Base-by-base conservation (phyloP, 164 flowering plant genomes). In the Litsea cubeba region DNA sequence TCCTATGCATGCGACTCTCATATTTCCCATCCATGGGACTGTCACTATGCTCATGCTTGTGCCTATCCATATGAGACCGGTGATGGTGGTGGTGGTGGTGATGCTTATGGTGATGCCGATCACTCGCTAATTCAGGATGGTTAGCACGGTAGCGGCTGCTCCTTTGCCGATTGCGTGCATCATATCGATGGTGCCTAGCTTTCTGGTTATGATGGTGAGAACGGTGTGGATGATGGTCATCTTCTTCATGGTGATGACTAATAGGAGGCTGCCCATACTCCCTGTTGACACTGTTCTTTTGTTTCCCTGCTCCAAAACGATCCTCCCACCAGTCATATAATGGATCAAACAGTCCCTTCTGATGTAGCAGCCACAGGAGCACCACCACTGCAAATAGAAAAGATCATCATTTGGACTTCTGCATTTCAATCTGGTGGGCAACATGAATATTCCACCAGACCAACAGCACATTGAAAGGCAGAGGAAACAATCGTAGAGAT, bases 321-420 rank as follows among this genome's bases (percentile, higher is more conserved):
- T 90, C 96, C 50, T 93, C 97, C 93, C 94, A 92, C 97, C 97
- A 93, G 75, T 93, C 97, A 72, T 90, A 88, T 54, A 93, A 73
- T 46, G 93, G 96, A 79, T 93, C 97, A 79, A 95, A 90, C 28
- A 91, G 66, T 73, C 97, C 93, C 65, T 91, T 93, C 73, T 93
- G 90, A 84, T 91, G 97, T 75, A 91, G 82, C 80, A 93, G 92
- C 96, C 98, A 93, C 8, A 90, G 76, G 22, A 95, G 81, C 76
- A 93, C 87, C 60, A 86, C 69, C 78, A 86, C 98, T 93, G 94
- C 83, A 83, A 76, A 50, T 65, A 50, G 14, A 32, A 22, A 76
- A 30, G 1, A 68, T 64, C n/a, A 20, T 3, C 54, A 23, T 23
- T 24, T 5, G 25, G 58, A 50, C 22, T 40, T 40, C 46, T 40